Evolutionary conservation across 1,284 basidiomycete species (phyloP), one percentile per base, ranked within the genome.

Genomic region (Marasmius tenuissimus): DNA sequence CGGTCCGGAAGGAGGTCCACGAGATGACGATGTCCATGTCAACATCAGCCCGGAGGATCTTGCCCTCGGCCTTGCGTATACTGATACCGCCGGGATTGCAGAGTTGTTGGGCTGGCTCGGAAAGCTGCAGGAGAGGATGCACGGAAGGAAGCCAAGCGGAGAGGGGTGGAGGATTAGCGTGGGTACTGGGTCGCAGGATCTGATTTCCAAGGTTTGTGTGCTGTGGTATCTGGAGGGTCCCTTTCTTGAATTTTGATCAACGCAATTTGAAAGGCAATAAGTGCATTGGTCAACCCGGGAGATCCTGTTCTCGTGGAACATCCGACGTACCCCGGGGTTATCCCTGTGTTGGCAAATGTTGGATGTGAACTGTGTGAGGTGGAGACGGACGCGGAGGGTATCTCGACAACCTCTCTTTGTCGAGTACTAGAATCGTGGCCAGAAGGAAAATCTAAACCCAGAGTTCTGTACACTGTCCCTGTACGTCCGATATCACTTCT

Each of bases 381-480:
- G 14, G 84, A 85, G 18, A 91, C 91, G 12, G 96, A 98, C 70
- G 80, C 83, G 5, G 68, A 91, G 40, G 96, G 96, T 0, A 86
- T 97, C 48, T 81, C 81, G 34, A 82, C 92, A 1, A 73, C 72
- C 14, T 83, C 84, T 11, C 81, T 98, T 34, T 85, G 88, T 11
- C 70, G 81, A 39, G 85, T 87, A 40, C 79, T 98, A 42, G 85
- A 89, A 62, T 82, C 79, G 61, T 98, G 94, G 94, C 90, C 92
- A 0, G 75, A 73, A 8, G 85, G 77, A 33, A 89, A 89, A 72
- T 82, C 82, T 10, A 89, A 87, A 65, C 96, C 95, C 11, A 93
- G 88, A 73, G 81, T 91, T 2, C 76, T 98, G 53, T 98, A 97
- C 73, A 94, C 92, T 3, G 87, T 92, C 45, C 90, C 91, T 6